Base-by-base conservation (phyloP, 2,329 filamentous ascomycete species). In the Fusarium liriodendri region DNA sequence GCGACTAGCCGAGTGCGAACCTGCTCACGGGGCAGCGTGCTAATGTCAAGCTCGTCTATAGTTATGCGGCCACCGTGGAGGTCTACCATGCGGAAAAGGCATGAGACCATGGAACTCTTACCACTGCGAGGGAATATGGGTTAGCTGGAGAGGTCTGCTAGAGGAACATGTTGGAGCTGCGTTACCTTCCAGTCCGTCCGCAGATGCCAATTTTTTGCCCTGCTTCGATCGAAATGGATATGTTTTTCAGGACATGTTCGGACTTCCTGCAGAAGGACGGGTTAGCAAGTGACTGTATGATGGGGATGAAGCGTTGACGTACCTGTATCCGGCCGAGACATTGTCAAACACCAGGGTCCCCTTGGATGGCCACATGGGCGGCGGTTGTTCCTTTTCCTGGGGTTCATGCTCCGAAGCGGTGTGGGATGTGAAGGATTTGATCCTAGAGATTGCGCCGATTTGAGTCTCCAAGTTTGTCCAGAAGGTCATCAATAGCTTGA, bases 331-430 rank as follows among this genome's bases (percentile, higher is more conserved):
- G 0, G 70, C 73, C 7, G 67, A 71, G 5, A 75, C 67, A 22
- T 87, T 93, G 78, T 94, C 90, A 84, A 98, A 97, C 50, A 92
- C 88, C 20, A 98, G 91, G 64, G 91, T 91, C 60, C 95, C 95
- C 75, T 94, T 88, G 20, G 93, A 89, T 14, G 95, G 95, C 95
- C 95, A 98, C 79, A 92, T 92, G 64, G 94, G 92, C 9, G 94
- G 92, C 33, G 72, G 66, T 3, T 75, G 62, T 7, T 73, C 59
- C 4, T 45, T 70, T 22, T 76, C 73, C 29, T 69, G 65, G 2
- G 65, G 63, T 20, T 73, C 67, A 7, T 73, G 64, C 16, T 78
- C 76, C 0, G 63, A 69, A 0, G n/a, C 40, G 2, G 74, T 76
- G 0, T 71, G 10, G 1, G 67, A 25, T 1, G 70, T 73, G 29